Evolutionary conservation across 1,139 yeast species (phyloP), one percentile per base, ranked within the genome.

Genomic region (Candida sanyaensis): DNA sequence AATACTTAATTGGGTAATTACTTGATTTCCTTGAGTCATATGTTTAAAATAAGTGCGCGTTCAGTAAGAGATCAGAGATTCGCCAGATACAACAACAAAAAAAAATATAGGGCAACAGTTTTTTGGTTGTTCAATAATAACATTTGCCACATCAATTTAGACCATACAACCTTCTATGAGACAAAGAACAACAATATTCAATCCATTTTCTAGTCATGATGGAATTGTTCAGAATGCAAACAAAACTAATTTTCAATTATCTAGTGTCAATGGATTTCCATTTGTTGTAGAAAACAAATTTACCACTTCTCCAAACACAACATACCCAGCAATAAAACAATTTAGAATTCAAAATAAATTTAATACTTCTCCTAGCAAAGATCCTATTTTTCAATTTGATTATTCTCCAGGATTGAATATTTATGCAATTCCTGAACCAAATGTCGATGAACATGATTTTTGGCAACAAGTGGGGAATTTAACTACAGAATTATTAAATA

Each of bases 141-240:
- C 21, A 17, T 28, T 27, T 37, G 23, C 24, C 32, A 27, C 24
- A 30, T 30, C 28, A 6, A 26, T 33, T 17, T 17, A 28, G 7
- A 13, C 23, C 31, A 17, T 17, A 17, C 21, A 11, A 23, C 11
- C 9, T 3, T 26, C 12, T 5, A 55, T 54, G 55, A 69, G 65
- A 55, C 76, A 72, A 45, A 61, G 78, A 56, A 58, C 65, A 27
- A 70, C 78, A 12, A 51, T 71, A 27, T 56, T 62, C 54, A 71
- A 71, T 51, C 70, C 67, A 4, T 41, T 55, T 10, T 55, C 57
- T 2, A 43, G 60, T 23, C 61, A 61, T 41, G 71, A 69, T 48
- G 68, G 62, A 33, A 46, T 67, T 7, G 59, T 72, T 11, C 47
- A 56, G 10, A 36, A 50, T 9, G 53, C 60, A 13, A 52, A 56